Conservation (phyloP, 768 basidiomycete species). For the Tylopilus intermedius region DNA sequence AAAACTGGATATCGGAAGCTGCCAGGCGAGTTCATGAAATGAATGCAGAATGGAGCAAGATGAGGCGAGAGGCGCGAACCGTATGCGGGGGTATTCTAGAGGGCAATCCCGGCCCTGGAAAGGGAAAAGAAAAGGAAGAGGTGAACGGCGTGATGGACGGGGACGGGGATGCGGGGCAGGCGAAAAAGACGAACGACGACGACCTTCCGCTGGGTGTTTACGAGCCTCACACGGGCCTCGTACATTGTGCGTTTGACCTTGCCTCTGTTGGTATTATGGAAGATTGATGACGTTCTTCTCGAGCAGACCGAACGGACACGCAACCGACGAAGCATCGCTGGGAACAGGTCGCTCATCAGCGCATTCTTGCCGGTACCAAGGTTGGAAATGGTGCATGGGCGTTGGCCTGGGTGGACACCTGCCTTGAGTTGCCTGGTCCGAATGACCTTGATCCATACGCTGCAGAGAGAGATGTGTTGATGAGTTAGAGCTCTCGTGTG, state of each 20-base stretch:
- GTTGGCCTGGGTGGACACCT: slow-evolving; percentile 68
- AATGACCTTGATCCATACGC: slow-evolving; percentile 19
- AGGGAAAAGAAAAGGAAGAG: slow-evolving; percentile 32
- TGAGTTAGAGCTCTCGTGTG: slow-evolving; percentile 4
- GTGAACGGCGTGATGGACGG: slow-evolving; percentile 29
- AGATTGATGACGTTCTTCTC: slow-evolving; percentile 4
- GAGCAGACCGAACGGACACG: slow-evolving; percentile 66
- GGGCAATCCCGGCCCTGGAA: slow-evolving; percentile 25
- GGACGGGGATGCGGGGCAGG: slow-evolving; percentile 23
- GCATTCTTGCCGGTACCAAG: slow-evolving; percentile 64
- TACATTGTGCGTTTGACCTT: slow-evolving; percentile 56
- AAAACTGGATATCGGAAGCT: slow-evolving; percentile 90
- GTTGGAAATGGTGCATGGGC: slow-evolving; percentile 79
- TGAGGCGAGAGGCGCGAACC: slow-evolving; percentile 50
- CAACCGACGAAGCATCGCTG: slow-evolving; percentile 66
- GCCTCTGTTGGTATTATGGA: neutral
- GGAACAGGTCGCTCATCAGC: slow-evolving; percentile 51
- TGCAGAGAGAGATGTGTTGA: slow-evolving; percentile 20
- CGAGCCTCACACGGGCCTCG: slow-evolving; percentile 73
- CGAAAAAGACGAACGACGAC: slow-evolving; percentile 27
- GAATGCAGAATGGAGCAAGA: slow-evolving; percentile 58
- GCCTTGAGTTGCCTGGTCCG: slow-evolving; percentile 33
- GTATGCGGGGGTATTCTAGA: slow-evolving; percentile 46
- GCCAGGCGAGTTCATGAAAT: slow-evolving; percentile 61
- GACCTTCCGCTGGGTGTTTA: slow-evolving; percentile 63